Evolutionary conservation across 2,329 filamentous ascomycete genomes (phyloP).

Genomic region (Acephala macrosclerotiorum): DNA sequence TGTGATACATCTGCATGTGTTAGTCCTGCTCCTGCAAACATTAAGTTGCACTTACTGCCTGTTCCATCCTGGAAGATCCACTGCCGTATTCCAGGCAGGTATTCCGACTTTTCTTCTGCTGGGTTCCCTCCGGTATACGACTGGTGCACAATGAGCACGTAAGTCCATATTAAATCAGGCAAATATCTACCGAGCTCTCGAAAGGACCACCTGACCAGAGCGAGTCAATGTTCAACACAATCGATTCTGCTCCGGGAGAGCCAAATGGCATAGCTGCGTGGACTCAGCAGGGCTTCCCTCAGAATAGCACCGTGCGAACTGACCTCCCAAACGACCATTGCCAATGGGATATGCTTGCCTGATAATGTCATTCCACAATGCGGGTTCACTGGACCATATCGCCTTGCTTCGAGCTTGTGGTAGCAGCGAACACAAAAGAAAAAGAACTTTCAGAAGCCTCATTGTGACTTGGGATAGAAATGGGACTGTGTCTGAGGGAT

Average conservation of each 20-base stretch:
- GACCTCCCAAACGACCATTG: constrained; percentile 56
- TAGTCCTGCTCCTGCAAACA: neutral
- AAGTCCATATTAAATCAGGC: neutral
- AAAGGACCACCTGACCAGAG: constrained; percentile 60
- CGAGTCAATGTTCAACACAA: constrained; percentile 56
- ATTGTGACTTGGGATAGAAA: neutral
- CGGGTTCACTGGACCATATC: constrained; percentile 32
- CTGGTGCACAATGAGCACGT: constrained; percentile 32
- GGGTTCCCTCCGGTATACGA: constrained; percentile 58
- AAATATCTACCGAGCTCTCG: constrained; percentile 45
- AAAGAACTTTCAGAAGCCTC: neutral
- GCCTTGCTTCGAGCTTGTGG: neutral
- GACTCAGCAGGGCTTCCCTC: neutral
- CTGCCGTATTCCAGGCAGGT: constrained; percentile 52
- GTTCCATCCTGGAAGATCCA: constrained; percentile 57
- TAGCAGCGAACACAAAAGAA: neutral
- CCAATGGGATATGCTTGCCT: constrained; percentile 54
- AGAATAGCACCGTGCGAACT: no score
- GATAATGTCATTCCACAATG: constrained; percentile 37
- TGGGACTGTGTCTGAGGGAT: neutral
- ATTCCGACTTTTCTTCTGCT: constrained; percentile 42
- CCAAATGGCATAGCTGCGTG: constrained; percentile 52
- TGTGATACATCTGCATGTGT: constrained; percentile 43
- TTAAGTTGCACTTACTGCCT: constrained; percentile 46
- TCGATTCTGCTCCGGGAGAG: constrained; percentile 49